Conservation (phyloP, 208 protist genomes). For the Crithidia acanthocephali region DNA sequence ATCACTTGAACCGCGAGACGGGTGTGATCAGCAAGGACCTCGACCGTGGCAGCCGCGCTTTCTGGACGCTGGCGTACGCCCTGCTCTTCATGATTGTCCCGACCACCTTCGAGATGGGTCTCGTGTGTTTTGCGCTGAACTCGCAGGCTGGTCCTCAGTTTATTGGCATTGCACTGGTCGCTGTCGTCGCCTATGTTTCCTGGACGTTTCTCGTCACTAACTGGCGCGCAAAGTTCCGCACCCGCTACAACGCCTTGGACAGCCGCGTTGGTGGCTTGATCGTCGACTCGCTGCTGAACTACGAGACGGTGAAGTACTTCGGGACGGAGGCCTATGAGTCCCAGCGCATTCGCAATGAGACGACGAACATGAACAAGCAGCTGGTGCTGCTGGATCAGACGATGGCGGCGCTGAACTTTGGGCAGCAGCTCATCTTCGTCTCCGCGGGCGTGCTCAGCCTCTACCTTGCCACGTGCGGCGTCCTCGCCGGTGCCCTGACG, state of each 20-base stretch:
- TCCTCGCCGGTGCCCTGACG: constrained; percentile 84
- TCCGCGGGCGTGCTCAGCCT: constrained; percentile 76
- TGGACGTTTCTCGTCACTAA: constrained; percentile 91
- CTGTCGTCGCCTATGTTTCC: constrained; percentile 83
- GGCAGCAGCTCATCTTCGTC: constrained; percentile 95
- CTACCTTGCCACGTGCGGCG: constrained; percentile 85
- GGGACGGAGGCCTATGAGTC: constrained; percentile 85
- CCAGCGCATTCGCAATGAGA: constrained; percentile 70
- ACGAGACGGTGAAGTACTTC: constrained; percentile 97
- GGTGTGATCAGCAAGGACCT: constrained; percentile 92
- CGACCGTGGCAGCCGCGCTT: constrained; percentile 92
- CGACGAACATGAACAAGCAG: constrained; percentile 81
- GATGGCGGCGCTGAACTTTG: constrained; percentile 94
- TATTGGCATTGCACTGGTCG: constrained; percentile 81
- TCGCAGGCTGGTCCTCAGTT: constrained; percentile 82
- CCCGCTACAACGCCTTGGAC: constrained; percentile 91
- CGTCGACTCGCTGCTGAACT: constrained; percentile 95
- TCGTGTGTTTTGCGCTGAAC: constrained; percentile 92
- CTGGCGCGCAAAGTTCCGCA: constrained; percentile 90
- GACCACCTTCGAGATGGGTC: constrained; percentile 92
- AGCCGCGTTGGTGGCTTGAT: constrained; percentile 89
- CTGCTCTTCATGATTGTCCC: constrained; percentile 94
- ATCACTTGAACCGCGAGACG: constrained; percentile 91
- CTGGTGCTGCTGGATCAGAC: constrained; percentile 85
- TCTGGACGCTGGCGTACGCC: constrained; percentile 88